Conservation (phyloP, 371 early-diverging fungal genomes). For the Mortierella sp. region DNA sequence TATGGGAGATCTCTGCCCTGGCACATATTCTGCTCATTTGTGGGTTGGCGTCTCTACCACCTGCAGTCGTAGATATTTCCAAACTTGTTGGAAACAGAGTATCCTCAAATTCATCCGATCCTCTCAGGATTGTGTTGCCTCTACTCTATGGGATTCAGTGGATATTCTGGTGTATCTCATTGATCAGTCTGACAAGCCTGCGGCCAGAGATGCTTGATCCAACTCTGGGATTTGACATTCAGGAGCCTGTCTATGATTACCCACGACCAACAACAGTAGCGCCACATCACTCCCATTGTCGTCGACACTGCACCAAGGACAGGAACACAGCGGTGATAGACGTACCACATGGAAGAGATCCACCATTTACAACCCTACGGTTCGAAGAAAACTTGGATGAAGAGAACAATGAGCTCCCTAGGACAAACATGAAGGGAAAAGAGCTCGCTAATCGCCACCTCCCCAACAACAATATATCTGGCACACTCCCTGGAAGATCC, state of each 20-base stretch:
- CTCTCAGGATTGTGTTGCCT: constrained; percentile 18
- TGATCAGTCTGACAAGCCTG: constrained; percentile 17
- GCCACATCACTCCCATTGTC: background rate
- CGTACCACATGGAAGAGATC: too few species aligned
- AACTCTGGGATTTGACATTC: constrained; percentile 23
- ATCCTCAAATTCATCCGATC: constrained; percentile 9
- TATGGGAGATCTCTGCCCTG: constrained; percentile 31
- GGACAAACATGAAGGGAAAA: too few species aligned
- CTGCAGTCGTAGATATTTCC: constrained; percentile 8
- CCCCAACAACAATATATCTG: too few species aligned
- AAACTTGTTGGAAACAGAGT: constrained; percentile 25
- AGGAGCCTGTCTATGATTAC: constrained; percentile 12
- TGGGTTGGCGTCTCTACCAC: constrained; percentile 17
- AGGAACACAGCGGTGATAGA: too few species aligned
- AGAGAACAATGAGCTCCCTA: too few species aligned
- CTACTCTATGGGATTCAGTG: constrained; percentile 30
- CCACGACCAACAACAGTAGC: background rate
- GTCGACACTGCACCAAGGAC: too few species aligned
- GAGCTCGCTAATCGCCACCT: too few species aligned
- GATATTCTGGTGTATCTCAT: constrained; percentile 26
- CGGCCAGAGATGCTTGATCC: constrained; percentile 9
- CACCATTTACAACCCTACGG: constrained; percentile 1
- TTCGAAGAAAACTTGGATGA: background rate
- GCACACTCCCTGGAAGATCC: too few species aligned
- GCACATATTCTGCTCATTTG: constrained; percentile 26